Evolutionary conservation across 108 stramenopile species (phyloP).

Genomic region (Nitzschia putrida): DNA sequence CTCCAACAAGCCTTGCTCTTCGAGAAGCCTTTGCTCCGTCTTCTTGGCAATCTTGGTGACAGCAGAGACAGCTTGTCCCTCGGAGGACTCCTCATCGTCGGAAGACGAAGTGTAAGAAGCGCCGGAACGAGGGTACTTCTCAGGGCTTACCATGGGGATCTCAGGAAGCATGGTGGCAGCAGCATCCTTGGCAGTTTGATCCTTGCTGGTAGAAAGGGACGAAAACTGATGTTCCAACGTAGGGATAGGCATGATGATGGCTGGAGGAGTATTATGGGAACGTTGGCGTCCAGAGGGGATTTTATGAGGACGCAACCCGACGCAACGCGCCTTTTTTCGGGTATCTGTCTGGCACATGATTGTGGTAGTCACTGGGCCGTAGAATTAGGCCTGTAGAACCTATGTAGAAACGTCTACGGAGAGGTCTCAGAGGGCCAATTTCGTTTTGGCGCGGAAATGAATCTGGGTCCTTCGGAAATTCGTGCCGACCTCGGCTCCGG

Average conservation of each 20-base stretch:
- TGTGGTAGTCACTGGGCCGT: too few species aligned
- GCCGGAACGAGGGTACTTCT: slow-evolving; percentile 9
- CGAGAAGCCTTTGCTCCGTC: slow-evolving; percentile 69
- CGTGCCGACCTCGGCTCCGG: too few species aligned
- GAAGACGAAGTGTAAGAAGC: neutral
- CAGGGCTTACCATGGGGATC: slow-evolving; percentile 19
- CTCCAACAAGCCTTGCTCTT: slow-evolving; percentile 55
- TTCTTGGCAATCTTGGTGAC: slow-evolving; percentile 13
- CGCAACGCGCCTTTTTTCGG: too few species aligned
- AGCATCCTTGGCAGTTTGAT: neutral
- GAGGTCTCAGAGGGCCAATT: too few species aligned
- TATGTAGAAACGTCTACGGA: too few species aligned
- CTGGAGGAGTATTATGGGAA: neutral
- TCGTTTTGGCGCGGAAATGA: too few species aligned
- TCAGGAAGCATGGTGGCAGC: neutral
- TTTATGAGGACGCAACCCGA: too few species aligned
- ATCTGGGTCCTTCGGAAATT: too few species aligned
- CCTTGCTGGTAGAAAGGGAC: slow-evolving; percentile 29
- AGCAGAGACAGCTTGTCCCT: neutral
- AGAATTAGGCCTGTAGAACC: too few species aligned
- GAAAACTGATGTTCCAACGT: slow-evolving; percentile 41
- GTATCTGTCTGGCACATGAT: too few species aligned
- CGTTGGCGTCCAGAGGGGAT: too few species aligned
- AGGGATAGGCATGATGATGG: slow-evolving; percentile 36
- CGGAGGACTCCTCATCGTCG: slow-evolving; percentile 20